A percentile compares a stretch with the other conserved stretches of the same genome.
Conservation (phyloP, 2,329 filamentous ascomycete species). For the Epichloe bromicola region DNA sequence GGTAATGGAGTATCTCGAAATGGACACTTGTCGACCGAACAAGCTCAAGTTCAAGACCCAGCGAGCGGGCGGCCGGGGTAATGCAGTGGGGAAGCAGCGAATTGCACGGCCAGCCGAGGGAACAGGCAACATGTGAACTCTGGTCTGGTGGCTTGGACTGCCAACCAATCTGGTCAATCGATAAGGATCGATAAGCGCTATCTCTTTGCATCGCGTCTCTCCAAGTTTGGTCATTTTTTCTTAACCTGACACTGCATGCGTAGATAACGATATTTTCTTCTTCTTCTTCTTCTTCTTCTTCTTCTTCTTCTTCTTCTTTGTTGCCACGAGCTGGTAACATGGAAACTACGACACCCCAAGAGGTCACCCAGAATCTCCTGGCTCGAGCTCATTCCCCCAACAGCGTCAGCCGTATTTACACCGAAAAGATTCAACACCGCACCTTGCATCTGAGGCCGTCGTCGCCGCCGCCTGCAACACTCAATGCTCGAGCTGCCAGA, state of each 20-base stretch:
- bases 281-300: not conserved
- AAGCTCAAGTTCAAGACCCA: not conserved
- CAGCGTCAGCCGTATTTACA: slow-evolving; percentile 57
- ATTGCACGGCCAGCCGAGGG: not conserved
- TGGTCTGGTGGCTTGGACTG: not conserved
- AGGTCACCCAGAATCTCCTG: slow-evolving; percentile 52
- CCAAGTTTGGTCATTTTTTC: too few species aligned
- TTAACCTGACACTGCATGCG: too few species aligned
- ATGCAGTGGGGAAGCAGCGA: not conserved
- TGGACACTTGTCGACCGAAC: not conserved
- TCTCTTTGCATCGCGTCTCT: too few species aligned
- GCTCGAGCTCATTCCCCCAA: slow-evolving; percentile 66
- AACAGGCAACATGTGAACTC: slow-evolving; percentile 3
- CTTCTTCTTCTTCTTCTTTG: not conserved
- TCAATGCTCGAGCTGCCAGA: slow-evolving; percentile 44
- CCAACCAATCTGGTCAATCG: not conserved
- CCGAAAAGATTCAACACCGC: slow-evolving; percentile 71
- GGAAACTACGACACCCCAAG: slow-evolving; percentile 19
- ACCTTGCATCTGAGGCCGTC: slow-evolving; percentile 67
- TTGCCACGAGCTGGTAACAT: slow-evolving; percentile 12
- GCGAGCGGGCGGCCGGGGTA: not conserved
- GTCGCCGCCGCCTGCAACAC: slow-evolving; percentile 45
- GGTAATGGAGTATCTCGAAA: not conserved
- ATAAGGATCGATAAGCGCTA: not conserved
- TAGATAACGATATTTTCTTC: too few species aligned